A percentile compares a stretch with the other conserved stretches of the same genome.
Evolutionary conservation across 345 rosid species (phyloP).

Genomic region (Erucastrum elatum): DNA sequence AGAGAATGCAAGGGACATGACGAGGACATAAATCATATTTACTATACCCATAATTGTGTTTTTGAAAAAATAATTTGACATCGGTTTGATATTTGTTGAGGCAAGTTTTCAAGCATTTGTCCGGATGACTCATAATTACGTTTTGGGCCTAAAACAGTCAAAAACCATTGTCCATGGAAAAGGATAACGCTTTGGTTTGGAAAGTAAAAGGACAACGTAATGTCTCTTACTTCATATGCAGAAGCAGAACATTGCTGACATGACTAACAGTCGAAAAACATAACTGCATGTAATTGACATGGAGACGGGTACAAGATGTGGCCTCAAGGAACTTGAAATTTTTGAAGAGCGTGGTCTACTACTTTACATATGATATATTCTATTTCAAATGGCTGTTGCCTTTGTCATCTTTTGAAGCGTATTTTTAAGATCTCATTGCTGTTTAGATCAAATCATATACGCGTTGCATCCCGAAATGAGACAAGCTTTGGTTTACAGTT

Average conservation of each 20-base stretch:
- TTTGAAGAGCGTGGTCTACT: constrained; percentile 99
- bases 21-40: background rate
- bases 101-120: background rate
- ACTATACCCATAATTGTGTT: background rate
- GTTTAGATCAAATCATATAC: constrained; percentile 74
- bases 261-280: constrained; percentile 66
- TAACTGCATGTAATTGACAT: constrained; percentile 81
- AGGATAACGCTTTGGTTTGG: constrained; percentile 6
- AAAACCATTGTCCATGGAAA: too few species aligned
- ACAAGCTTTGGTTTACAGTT: constrained; percentile 95
- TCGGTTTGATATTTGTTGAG: background rate
- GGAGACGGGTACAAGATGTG: constrained; percentile 86
- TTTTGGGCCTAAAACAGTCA: background rate
- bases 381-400: background rate
- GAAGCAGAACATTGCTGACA: constrained; percentile 90
- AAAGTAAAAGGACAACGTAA: constrained; percentile 8
- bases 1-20: background rate
- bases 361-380: background rate
- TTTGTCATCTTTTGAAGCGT: constrained; percentile 7
- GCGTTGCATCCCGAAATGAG: constrained; percentile 95
- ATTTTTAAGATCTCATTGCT: constrained; percentile 28
- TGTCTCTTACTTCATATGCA: constrained; percentile 41
- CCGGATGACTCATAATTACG: background rate
- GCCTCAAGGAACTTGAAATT: constrained; percentile 63
- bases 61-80: background rate